phyloP scores from a whole-genome alignment of 345 rosid species.

The Corymbia maculata region DNA sequence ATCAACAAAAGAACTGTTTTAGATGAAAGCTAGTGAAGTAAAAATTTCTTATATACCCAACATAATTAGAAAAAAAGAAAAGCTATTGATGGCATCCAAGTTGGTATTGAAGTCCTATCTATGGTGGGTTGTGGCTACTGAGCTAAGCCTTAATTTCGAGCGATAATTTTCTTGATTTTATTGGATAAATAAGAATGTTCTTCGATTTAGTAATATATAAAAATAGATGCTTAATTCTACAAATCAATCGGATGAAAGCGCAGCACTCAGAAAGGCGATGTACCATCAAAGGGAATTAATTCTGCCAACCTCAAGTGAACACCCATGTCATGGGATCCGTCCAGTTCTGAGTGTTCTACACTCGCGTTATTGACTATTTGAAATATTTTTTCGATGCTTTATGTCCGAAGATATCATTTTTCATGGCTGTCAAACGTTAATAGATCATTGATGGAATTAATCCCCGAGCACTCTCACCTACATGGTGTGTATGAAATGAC shows the following conservation, averaged over 20 bases:
- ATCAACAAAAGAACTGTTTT: too few species aligned
- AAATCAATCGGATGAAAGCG: neutral
- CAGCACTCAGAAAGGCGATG: neutral
- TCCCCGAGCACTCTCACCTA: neutral
- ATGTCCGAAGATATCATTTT: too few species aligned
- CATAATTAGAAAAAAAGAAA: neutral
- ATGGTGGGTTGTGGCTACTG: neutral
- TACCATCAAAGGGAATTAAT: neutral
- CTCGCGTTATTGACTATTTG: neutral
- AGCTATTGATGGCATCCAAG: neutral
- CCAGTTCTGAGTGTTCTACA: neutral
- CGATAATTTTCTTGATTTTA: neutral
- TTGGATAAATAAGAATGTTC: neutral
- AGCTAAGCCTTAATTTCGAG: neutral
- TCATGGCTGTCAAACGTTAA: neutral
- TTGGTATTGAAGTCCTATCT: neutral
- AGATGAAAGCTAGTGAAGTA: neutral
- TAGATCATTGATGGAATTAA: neutral
- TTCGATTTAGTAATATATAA: neutral
- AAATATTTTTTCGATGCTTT: neutral
- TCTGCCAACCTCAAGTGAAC: neutral
- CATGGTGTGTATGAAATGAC: neutral
- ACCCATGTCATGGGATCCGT: neutral
- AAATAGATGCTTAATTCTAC: neutral
- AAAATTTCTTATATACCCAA: too few species aligned